These are phyloP conservation scores for Eutypa lata DNA, from an alignment of 2,329 filamentous ascomycete species.

Conservation along the genomic window DNA sequence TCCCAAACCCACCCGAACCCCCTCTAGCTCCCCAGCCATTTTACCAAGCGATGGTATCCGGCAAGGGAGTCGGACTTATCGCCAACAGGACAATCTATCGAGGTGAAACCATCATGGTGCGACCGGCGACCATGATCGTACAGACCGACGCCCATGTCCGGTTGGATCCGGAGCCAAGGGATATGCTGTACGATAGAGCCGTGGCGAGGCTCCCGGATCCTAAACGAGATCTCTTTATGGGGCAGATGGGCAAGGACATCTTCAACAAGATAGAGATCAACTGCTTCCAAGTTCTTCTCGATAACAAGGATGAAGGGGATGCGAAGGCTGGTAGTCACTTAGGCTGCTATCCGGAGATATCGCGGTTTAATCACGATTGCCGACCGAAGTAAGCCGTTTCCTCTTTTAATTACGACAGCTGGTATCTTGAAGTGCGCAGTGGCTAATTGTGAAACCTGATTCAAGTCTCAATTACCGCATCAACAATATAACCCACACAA, in stretches of 20 bases:
- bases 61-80: slow-evolving; percentile 34
- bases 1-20: slow-evolving; percentile 3
- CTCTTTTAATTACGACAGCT: slow-evolving; percentile 1
- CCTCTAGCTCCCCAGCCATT: slow-evolving; percentile 21
- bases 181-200: slow-evolving; percentile 26
- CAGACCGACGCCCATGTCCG: slow-evolving; percentile 18
- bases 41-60: slow-evolving; percentile 24
- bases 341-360: slow-evolving; percentile 31
- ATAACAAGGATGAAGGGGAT: slow-evolving; percentile 7
- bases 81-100: slow-evolving; percentile 31
- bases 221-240: slow-evolving; percentile 22
- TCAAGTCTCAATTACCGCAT: slow-evolving; percentile 32
- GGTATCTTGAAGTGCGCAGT: not conserved
- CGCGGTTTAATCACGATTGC: slow-evolving; percentile 37
- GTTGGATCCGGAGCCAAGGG: slow-evolving; percentile 12
- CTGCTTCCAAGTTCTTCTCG: slow-evolving; percentile 32
- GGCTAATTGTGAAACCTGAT: too few species aligned
- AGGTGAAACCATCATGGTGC: slow-evolving; percentile 33
- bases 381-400: slow-evolving; percentile 34
- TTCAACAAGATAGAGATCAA: slow-evolving; percentile 32
- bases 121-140: slow-evolving; percentile 28
- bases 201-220: slow-evolving; percentile 23
- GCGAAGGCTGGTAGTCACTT: slow-evolving; percentile 26
- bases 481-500: slow-evolving; percentile 32
- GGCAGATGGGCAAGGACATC: slow-evolving; percentile 29